Percentiles rank a stretch among this genome's conserved stretches.
Conservation (phyloP, 305 asterid species). For the Striga hermonthica region DNA sequence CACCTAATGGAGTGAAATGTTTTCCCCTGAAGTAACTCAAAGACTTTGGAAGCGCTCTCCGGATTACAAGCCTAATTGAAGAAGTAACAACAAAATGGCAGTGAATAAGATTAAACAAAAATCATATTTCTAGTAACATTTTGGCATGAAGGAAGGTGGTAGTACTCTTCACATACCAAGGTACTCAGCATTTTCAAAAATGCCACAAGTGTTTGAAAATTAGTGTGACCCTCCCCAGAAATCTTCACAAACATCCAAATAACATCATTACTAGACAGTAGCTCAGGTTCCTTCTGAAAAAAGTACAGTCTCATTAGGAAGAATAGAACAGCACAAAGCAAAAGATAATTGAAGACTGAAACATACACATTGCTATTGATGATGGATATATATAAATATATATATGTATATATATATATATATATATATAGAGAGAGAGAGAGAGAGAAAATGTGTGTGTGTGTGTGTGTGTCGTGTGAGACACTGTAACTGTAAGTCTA, state of each 20-base stretch:
- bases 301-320: slow-evolving; percentile 27
- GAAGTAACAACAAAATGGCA: slow-evolving; percentile 35
- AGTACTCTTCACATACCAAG: slow-evolving; percentile 57
- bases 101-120: slow-evolving; percentile 19
- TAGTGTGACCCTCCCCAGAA: slow-evolving; percentile 95
- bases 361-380: background rate
- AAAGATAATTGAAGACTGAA: slow-evolving; percentile 12
- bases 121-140: background rate
- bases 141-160: slow-evolving; percentile 4
- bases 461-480: too few species aligned
- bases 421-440: too few species aligned
- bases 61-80: slow-evolving; percentile 70
- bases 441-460: too few species aligned
- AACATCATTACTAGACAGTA: slow-evolving; percentile 83
- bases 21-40: slow-evolving; percentile 89
- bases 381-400: too few species aligned
- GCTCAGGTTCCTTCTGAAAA: slow-evolving; percentile 87
- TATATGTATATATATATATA: too few species aligned
- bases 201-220: slow-evolving; percentile 91
- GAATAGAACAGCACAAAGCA: slow-evolving; percentile 16
- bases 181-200: slow-evolving; percentile 87
- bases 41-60: slow-evolving; percentile 90
- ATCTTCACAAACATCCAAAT: slow-evolving; percentile 97
- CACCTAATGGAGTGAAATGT: slow-evolving; percentile 84
- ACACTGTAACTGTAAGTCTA: too few species aligned